Percentiles rank a stretch among this genome's conserved stretches.
These are phyloP conservation scores for Aspergillus homomorphus DNA, from an alignment of 495 filamentous ascomycete genomes.

Conservation along the genomic window DNA sequence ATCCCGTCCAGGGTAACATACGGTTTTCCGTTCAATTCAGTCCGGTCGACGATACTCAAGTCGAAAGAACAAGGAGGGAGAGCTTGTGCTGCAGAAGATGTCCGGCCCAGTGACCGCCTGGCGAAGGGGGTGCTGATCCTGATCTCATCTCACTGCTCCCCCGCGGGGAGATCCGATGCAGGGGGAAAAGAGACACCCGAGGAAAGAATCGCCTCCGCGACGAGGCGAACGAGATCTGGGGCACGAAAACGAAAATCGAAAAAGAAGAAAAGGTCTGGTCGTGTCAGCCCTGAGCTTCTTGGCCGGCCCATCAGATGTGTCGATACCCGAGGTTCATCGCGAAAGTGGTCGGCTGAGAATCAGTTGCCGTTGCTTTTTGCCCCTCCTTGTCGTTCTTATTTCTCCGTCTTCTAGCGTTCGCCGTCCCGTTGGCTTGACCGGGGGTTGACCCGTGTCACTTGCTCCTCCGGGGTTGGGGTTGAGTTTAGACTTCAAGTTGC, in stretches of 20 bases:
- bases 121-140: slow-evolving; percentile 3
- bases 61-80: not conserved
- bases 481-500: slow-evolving; percentile 3
- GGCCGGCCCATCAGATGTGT: slow-evolving; percentile 3
- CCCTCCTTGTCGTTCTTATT: slow-evolving; percentile 4
- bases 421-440: not conserved
- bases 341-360: slow-evolving; percentile 8
- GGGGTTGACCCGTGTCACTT: not conserved
- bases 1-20: slow-evolving; percentile 9
- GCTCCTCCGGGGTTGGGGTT: not conserved
- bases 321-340: slow-evolving; percentile 18
- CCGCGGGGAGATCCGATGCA: slow-evolving; percentile 24
- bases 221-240: not conserved
- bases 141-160: slow-evolving; percentile 13
- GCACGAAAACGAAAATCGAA: slow-evolving; percentile 10
- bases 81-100: not conserved
- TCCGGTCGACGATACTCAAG: not conserved
- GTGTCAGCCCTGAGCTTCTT: not conserved
- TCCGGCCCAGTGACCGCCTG: not conserved
- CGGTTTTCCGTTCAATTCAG: not conserved
- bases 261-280: not conserved
- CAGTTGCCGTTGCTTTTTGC: slow-evolving; percentile 13
- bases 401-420: not conserved
- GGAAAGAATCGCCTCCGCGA: not conserved
- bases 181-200: slow-evolving; percentile 3